Conservation (phyloP, 1,284 basidiomycete species). For the Ceratobasidium papillatum region DNA sequence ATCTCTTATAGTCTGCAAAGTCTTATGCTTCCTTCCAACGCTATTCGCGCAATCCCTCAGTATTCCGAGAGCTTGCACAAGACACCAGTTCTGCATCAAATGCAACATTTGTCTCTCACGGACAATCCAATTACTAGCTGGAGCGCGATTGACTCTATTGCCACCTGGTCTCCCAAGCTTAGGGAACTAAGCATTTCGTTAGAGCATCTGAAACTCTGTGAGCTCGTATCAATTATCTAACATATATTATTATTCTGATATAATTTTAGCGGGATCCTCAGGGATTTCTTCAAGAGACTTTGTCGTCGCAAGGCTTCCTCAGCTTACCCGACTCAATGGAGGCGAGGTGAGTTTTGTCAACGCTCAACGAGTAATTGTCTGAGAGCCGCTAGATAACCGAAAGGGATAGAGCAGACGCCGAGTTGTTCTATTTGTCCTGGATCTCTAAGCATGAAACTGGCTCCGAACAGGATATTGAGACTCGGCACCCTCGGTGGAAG, state of each 20-base stretch:
- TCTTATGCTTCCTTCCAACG: slow-evolving; percentile 75
- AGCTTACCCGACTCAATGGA: slow-evolving; percentile 72
- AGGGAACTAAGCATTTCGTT: slow-evolving; percentile 65
- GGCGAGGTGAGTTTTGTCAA: slow-evolving; percentile 60
- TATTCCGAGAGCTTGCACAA: slow-evolving; percentile 47
- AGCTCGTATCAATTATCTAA: background rate
- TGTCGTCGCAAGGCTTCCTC: slow-evolving; percentile 75
- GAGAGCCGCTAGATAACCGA: slow-evolving; percentile 62
- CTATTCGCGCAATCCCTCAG: slow-evolving; percentile 62
- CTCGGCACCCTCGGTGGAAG: slow-evolving; percentile 68
- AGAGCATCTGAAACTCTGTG: slow-evolving; percentile 62
- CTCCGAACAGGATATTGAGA: slow-evolving; percentile 54
- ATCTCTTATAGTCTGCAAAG: slow-evolving; percentile 60
- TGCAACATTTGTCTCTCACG: slow-evolving; percentile 71
- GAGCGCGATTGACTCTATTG: slow-evolving; percentile 75
- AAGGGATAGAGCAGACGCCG: slow-evolving; percentile 84
- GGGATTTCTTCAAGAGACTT: slow-evolving; percentile 65
- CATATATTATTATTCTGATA: slow-evolving; percentile 20
- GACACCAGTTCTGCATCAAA: slow-evolving; percentile 47
- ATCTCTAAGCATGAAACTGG: slow-evolving; percentile 61
- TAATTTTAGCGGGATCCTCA: slow-evolving; percentile 33
- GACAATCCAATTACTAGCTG: slow-evolving; percentile 70
- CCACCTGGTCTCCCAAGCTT: slow-evolving; percentile 69
- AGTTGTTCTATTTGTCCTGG: slow-evolving; percentile 82
- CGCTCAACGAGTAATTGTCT: background rate